Evolutionary conservation across 2,329 filamentous ascomycete species (phyloP), one percentile per base, ranked within the genome.

Genomic region (Phialophora chinensis): DNA sequence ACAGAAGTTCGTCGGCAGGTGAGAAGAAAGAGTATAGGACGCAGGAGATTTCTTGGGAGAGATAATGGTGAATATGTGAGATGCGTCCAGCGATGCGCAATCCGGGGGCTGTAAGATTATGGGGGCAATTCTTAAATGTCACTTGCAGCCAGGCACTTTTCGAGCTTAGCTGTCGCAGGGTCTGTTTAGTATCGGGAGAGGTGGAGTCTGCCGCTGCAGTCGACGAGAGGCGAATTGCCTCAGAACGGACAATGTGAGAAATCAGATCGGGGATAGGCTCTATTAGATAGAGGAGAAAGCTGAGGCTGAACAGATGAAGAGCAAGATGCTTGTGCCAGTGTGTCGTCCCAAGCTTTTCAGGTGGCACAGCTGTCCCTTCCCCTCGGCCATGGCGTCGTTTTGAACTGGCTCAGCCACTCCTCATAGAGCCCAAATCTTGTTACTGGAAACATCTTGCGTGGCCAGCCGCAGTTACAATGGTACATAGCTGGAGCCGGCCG

Each of bases 41-140:
- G 27, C 12, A 20, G 23, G 25, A 53, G 25, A 23, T 61, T 25
- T 52, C 29, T 31, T 42, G 33, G 11, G 49, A 27, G n/a, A 42
- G 49, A 61, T 61, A 29, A 53, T 42, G 29, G 59, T 47, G 47
- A 61, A 61, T 33, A 42, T 12, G 59, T 61, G 59, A 53, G 57
- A 60, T 50, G 57, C 50, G 25, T 33, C 42, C 42, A 38, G 38
- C 33, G 29, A 33, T 35, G 47, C 52, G 42, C 31, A 27, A 38
- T 44, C 47, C 59, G 59, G 59, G 57, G 59, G 47, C 47, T 25
- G 59, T 61, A 52, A 61, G 59, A 61, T 61, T 61, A 61, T 61
- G 59, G 59, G 59, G 59, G 27, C 59, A 53, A 47, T 53, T 61
- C 50, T n/a, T 60, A 10, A 29, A 52, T 52, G 49, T 52, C 20